Evolutionary conservation across 345 rosid genomes (phyloP), one percentile per base, ranked within the genome.

Genomic region (Viola odorata): DNA sequence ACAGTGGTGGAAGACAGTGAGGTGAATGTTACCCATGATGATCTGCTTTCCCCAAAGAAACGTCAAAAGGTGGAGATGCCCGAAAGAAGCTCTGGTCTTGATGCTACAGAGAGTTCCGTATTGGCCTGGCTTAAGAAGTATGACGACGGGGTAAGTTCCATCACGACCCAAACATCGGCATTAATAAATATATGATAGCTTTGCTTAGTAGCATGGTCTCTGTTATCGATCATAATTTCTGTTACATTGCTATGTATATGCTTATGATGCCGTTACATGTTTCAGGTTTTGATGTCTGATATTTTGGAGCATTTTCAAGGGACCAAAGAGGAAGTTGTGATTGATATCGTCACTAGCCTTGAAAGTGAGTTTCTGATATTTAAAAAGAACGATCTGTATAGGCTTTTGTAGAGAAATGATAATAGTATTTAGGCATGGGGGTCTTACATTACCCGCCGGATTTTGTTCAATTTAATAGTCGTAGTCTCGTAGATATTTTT

Each of bases 141-240:
- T 64, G 75, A 64, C 41, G 67, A 80, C 42, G 84, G 81, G 74
- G 84, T 80, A 44, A 68, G 84, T 74, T 13, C 5, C 49, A 14
- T 13, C 17, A 8, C 17, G 9, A 9, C 40, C 60, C 44, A 3
- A 17, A 2, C 4, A 12, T 37, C 45, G 3, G 6, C 16, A 10
- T 6, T 7, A 13, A 44, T 7, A n/a, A 13, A 44, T 7, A n/a
- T 3, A 23, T 40, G 10, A 56, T 15, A 37, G n/a, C 50, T 47
- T 47, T 11, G 1, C 47, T 44, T 11, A 11, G 11, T 47, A 14
- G 6, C 41, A 60, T 49, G 23, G 13, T 17, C 1, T 36, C 14
- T 36, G 14, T 16, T 10, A 14, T 41, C 5, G 4, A 41, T 40
- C 45, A 16, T 12, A 12, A 55, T 54, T 52, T 62, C 40, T 32